Percentiles rank a stretch among this genome's conserved stretches.
Conservation (phyloP, 2,329 filamentous ascomycete genomes). For the Ascochyta viciae-villosae region DNA sequence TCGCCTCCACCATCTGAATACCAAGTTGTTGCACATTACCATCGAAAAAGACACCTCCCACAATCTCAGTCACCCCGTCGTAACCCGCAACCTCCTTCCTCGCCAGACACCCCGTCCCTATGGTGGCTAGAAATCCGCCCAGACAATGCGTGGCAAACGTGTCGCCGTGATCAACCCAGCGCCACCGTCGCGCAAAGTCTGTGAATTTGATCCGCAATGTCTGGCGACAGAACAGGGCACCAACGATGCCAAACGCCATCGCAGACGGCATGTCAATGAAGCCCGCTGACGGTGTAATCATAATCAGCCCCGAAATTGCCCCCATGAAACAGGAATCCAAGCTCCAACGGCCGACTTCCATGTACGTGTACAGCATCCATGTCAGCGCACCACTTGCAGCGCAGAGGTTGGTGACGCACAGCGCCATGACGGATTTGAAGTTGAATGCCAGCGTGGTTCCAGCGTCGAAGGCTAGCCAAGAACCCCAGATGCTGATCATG, state of each 20-base stretch:
- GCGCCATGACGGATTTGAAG: constrained; percentile 59
- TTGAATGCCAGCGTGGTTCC: constrained; percentile 58
- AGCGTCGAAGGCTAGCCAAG: constrained; percentile 61
- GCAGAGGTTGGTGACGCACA: constrained; percentile 59
- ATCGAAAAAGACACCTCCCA: constrained; percentile 61
- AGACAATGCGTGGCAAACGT: constrained; percentile 64
- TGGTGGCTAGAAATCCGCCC: constrained; percentile 59
- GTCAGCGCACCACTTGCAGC: constrained; percentile 57
- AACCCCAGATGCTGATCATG: constrained; percentile 60
- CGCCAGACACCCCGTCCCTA: constrained; percentile 60
- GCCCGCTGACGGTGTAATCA: constrained; percentile 60
- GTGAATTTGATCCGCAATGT: constrained; percentile 62
- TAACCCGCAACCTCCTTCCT: constrained; percentile 60
- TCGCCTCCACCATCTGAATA: constrained; percentile 59
- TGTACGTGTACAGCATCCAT: constrained; percentile 56
- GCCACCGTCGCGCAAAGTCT: constrained; percentile 53
- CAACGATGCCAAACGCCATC: constrained; percentile 57
- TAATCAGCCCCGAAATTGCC: constrained; percentile 60
- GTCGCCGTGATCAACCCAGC: constrained; percentile 64
- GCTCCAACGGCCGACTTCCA: constrained; percentile 55
- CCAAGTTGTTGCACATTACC: constrained; percentile 59
- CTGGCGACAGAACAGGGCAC: constrained; percentile 58
- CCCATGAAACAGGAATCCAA: constrained; percentile 61
- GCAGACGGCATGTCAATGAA: constrained; percentile 60
- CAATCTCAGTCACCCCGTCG: constrained; percentile 58